Conservation (phyloP, 306 rosid genomes). For the apple (Malus domestica) region DNA sequence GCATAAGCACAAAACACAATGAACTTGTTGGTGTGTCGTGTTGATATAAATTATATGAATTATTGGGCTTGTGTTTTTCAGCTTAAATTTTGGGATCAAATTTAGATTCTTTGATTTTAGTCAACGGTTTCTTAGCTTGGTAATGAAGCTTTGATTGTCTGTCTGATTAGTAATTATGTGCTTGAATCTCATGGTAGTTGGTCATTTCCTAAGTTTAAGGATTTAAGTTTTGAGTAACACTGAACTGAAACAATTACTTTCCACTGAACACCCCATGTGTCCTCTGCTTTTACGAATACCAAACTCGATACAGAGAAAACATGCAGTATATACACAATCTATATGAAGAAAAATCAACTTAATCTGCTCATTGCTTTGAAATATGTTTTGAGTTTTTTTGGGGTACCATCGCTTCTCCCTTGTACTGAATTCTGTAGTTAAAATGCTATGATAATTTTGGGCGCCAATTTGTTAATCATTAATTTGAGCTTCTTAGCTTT, state of each 20-base stretch:
- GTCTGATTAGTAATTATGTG: background rate
- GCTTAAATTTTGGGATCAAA: background rate
- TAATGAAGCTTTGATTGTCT: background rate
- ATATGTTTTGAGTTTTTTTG: background rate
- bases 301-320: background rate
- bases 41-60: background rate
- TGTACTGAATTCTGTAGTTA: background rate
- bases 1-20: background rate
- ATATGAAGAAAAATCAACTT: background rate
- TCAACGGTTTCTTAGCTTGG: background rate
- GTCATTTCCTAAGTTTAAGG: background rate
- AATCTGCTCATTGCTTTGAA: background rate
- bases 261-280: background rate
- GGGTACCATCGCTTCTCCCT: background rate
- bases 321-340: background rate
- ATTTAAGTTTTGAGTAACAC: background rate
- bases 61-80: background rate
- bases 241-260: background rate
- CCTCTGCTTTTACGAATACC: background rate
- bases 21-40: background rate
- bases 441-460: background rate
- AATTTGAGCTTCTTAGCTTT: background rate
- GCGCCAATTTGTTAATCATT: background rate
- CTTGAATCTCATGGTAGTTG: background rate
- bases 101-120: background rate